Evolutionary conservation across 257 asterid genomes (phyloP).

Genomic region (Petunia axillaris): DNA sequence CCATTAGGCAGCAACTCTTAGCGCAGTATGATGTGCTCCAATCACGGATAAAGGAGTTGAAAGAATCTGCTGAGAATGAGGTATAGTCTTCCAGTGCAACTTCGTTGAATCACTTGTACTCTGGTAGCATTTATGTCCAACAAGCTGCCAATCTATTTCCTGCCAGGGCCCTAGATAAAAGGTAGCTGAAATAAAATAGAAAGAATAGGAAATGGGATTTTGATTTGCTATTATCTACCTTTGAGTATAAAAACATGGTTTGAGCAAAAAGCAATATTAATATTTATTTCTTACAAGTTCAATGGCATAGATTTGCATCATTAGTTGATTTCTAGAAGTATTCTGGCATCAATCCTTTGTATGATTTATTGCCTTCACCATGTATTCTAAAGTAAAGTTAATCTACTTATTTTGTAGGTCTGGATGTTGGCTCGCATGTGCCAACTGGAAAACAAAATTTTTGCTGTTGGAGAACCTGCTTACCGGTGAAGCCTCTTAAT

Average conservation of each 20-base stretch:
- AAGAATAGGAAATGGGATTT: neutral
- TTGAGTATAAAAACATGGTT: neutral
- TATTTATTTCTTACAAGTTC: neutral
- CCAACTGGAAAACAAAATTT: constrained; percentile 89
- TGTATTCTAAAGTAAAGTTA: neutral
- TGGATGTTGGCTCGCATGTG: constrained; percentile 99
- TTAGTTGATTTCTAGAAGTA: neutral
- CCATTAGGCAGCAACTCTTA: constrained; percentile 76
- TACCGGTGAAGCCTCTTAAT: constrained; percentile 57
- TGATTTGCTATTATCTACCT: neutral
- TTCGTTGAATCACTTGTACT: constrained; percentile 11
- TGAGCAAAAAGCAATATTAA: neutral
- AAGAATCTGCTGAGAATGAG: constrained; percentile 88
- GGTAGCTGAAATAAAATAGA: neutral
- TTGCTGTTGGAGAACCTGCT: constrained; percentile 94
- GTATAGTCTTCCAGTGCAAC: constrained; percentile 37
- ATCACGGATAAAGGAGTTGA: constrained; percentile 85
- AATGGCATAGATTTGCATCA: neutral
- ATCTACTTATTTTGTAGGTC: constrained; percentile 43
- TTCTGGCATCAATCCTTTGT: neutral
- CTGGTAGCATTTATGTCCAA: constrained; percentile 21
- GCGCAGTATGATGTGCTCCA: constrained; percentile 92
- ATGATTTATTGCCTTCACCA: neutral
- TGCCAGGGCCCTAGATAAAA: constrained; percentile 16
- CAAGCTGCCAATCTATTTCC: neutral